phyloP scores from a whole-genome alignment of 2,329 filamentous ascomycete genomes.

The Diaporthe vexans region DNA sequence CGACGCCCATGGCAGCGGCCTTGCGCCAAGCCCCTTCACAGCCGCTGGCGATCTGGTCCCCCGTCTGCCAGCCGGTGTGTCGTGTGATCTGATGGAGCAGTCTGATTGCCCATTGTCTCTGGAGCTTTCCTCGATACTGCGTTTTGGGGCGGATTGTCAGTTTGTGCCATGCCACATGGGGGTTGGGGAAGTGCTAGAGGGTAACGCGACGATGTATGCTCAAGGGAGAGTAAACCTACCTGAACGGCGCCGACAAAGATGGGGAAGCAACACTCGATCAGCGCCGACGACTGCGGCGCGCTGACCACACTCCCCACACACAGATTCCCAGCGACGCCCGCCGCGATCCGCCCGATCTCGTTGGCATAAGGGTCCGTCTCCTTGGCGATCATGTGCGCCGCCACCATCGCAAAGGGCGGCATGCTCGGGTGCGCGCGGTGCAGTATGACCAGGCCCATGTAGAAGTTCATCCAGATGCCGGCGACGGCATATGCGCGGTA shows the following conservation, averaged over 20 bases:
- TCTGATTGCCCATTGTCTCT: constrained; percentile 83
- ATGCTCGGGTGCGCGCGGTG: constrained; percentile 87
- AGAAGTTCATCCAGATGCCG: constrained; percentile 88
- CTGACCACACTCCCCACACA: constrained; percentile 72
- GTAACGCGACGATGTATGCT: not conserved
- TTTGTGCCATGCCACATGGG: not conserved
- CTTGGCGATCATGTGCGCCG: constrained; percentile 81
- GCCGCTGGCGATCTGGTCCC: constrained; percentile 83
- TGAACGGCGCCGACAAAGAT: constrained; percentile 89
- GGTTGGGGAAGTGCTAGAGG: not conserved
- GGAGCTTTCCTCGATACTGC: constrained; percentile 78
- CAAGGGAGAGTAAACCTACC: constrained; percentile 55
- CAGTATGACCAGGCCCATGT: constrained; percentile 87
- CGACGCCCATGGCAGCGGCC: constrained; percentile 78
- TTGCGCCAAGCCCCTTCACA: constrained; percentile 89
- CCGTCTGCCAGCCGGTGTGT: constrained; percentile 89
- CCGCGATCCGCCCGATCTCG: constrained; percentile 83
- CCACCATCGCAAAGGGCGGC: constrained; percentile 91
- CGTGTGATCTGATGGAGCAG: constrained; percentile 82
- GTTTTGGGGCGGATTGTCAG: constrained; percentile 15
- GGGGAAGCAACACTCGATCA: constrained; percentile 86
- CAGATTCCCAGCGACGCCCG: constrained; percentile 74
- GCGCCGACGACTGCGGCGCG: constrained; percentile 82
- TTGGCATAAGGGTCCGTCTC: constrained; percentile 80
- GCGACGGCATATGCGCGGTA: constrained; percentile 92